phyloP scores from a whole-genome alignment of 352 stramenopile genomes.

The Plasmopara muralis region DNA sequence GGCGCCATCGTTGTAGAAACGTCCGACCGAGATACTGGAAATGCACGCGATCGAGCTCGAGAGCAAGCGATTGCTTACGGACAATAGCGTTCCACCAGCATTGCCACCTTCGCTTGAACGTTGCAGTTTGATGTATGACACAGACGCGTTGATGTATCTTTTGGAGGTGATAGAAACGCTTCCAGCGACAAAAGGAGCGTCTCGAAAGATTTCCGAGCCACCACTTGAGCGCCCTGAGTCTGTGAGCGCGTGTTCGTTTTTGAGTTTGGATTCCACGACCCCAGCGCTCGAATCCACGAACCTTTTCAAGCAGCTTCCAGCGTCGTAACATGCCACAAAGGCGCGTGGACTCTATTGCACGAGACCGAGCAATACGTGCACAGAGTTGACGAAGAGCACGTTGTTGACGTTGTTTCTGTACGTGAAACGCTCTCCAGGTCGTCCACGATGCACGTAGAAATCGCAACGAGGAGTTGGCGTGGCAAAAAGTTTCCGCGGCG shows the following conservation, averaged over 20 bases:
- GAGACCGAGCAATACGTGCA: constrained; percentile 3
- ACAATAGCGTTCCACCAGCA: constrained; percentile 5
- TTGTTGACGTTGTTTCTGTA: constrained; percentile 11
- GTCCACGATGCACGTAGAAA: constrained; percentile 9
- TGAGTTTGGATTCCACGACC: neutral
- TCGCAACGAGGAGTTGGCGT: constrained; percentile 1
- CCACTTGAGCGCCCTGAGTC: constrained; percentile 22
- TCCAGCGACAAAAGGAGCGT: constrained; percentile 22
- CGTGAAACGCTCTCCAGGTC: constrained; percentile 20
- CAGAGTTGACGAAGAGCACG: constrained; percentile 9
- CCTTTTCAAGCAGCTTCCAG: constrained; percentile 17
- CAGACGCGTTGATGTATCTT: constrained; percentile 9
- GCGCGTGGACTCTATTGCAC: neutral
- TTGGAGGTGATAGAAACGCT: constrained; percentile 5
- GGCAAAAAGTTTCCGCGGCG: constrained; percentile 24
- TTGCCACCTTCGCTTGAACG: constrained; percentile 10
- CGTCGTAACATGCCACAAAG: constrained; percentile 16
- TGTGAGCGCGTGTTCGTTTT: constrained; percentile 11
- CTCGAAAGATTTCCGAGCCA: constrained; percentile 20
- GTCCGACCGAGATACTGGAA: neutral
- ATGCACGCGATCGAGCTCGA: neutral
- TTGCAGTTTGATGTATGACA: constrained; percentile 2
- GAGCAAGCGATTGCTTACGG: neutral
- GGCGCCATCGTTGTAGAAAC: neutral
- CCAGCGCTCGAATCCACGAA: constrained; percentile 19